Evolutionary conservation across 2,329 filamentous ascomycete genomes (phyloP), one percentile per base, ranked within the genome.

Genomic region (Achaetomium macrosporum): DNA sequence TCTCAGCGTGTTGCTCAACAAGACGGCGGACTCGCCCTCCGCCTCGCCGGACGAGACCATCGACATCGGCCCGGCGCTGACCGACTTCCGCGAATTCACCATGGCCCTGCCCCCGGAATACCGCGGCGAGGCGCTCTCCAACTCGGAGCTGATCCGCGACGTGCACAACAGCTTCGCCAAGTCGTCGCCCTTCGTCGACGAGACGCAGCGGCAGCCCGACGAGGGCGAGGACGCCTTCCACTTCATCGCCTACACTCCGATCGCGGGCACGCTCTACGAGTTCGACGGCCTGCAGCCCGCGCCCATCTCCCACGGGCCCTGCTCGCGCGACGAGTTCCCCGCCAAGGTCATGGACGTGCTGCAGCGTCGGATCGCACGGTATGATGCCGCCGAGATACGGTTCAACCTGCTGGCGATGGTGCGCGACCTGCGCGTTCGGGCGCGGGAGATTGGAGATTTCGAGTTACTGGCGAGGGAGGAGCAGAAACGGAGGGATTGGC

Each of bases 361-460:
- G 54, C 88, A 89, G 71, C 78, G 86, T 53, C 82, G 93, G 50
- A 87, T 99, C 61, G 85, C 80, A 55, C 79, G 92, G 52, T 97
- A 99, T 70, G 90, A 90, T 15, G 75, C 82, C 16, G 80, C 83
- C 1, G 93, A 99, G 76, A 96, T 97, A 57, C 81, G 90, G 42
- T 99, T 99, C 76, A 99, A 99, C 69, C 77, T 99, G 50, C 81
- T 99, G 67, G 93, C 92, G 42, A 91, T 96, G 79, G 88, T 92
- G 61, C 78, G 85, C 59, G 93, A 99, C 72, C 74, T 91, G 66
- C 79, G 93, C 41, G 75, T 87, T 42, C 77, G 82, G 45, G 92
- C 92, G 31, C 76, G 79, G 53, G 88, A 95, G 68, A 82, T 93
- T 59, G 91, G 91, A 42, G 93, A 99, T 71, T 67, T 73, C 41